Conservation (phyloP, 2,329 filamentous ascomycete species). For the Exophiala viscosa region DNA sequence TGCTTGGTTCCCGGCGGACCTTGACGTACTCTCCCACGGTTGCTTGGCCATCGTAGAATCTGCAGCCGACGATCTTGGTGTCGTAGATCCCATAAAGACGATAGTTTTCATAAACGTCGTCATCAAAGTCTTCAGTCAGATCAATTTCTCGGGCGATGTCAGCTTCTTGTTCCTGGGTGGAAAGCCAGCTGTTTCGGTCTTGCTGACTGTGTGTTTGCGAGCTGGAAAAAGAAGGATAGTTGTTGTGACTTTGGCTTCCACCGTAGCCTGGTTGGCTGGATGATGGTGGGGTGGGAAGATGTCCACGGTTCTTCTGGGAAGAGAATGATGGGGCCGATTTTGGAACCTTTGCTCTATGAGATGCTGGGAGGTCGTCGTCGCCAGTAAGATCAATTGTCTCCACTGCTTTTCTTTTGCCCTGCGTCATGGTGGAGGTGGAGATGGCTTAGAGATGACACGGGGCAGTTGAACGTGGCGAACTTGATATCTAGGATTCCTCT, state of each 20-base stretch:
- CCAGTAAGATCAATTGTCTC: conserved; percentile 22
- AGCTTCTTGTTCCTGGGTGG: conserved; percentile 30
- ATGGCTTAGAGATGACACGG: neutral
- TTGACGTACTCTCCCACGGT: conserved; percentile 61
- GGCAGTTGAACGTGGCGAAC: neutral
- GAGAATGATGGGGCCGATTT: conserved; percentile 7
- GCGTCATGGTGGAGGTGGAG: conserved; percentile 6
- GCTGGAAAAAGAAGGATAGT: conserved; percentile 3
- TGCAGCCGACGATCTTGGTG: conserved; percentile 58
- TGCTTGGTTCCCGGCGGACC: conserved; percentile 62
- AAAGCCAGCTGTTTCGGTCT: conserved; percentile 19
- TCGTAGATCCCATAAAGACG: conserved; percentile 44
- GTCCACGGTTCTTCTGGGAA: conserved; percentile 6
- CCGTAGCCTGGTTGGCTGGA: conserved; percentile 16
- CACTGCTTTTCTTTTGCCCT: conserved; percentile 12
- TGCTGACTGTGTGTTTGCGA: conserved; percentile 3
- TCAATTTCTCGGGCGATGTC: conserved; percentile 29
- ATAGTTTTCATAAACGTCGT: conserved; percentile 34
- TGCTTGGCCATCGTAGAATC: conserved; percentile 63
- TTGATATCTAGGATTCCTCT: neutral
- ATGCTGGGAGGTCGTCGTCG: conserved; percentile 8
- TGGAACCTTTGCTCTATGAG: conserved; percentile 8
- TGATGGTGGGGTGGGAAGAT: conserved; percentile 21
- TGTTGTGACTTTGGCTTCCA: conserved; percentile 7
- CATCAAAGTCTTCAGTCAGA: conserved; percentile 34